Base-by-base conservation (phyloP, 2,329 filamentous ascomycete genomes). In the Exophiala bonariae region DNA sequence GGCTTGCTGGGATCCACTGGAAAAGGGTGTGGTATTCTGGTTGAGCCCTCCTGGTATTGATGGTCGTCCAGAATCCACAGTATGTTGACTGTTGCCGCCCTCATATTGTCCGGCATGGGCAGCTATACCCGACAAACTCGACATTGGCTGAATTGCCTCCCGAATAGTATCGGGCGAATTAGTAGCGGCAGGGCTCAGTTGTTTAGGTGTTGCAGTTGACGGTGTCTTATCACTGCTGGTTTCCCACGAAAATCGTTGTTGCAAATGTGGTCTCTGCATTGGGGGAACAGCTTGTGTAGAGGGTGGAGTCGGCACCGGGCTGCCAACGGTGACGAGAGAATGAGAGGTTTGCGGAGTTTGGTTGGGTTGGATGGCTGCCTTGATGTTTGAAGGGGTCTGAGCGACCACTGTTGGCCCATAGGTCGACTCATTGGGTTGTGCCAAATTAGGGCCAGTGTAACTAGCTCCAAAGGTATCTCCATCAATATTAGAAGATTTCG, bases 181-280 rank as follows among this genome's bases (percentile, higher is more conserved):
- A 3, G 47, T 46, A 9, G 47, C 40, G 16, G 40, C 44, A 13
- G 47, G 44, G 9, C 39, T 47, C 20, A 30, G 32, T 35, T 41
- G 48, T 33, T 55, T 55, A 2, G 52, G 49, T 3, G 49, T 55
- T 14, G 41, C 19, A 8, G 23, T 41, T 7, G 49, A 28, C 3
- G 43, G 37, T 7, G 45, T 32, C 23, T 38, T 44, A 30, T 50
- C 49, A 34, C 46, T 46, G 4, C 26, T 41, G 14, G 63, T 65
- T 52, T 74, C 71, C 71, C 71, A 74, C 2, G 71, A 74, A 41
- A 74, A 74, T 13, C 68, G 65, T 46, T 67, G 65, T 48, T 65
- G 63, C 11, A 71, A 35, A 33, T 52, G 49, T 23, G 49, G 55
- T 47, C 26, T 49, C 39, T 39, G 39, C 28, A n/a, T 35, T 18